A percentile compares a stretch with the other conserved stretches of the same genome.
These are phyloP conservation scores for Ascochyta pisi DNA, from an alignment of 2,329 filamentous ascomycete genomes.

Conservation along the genomic window DNA sequence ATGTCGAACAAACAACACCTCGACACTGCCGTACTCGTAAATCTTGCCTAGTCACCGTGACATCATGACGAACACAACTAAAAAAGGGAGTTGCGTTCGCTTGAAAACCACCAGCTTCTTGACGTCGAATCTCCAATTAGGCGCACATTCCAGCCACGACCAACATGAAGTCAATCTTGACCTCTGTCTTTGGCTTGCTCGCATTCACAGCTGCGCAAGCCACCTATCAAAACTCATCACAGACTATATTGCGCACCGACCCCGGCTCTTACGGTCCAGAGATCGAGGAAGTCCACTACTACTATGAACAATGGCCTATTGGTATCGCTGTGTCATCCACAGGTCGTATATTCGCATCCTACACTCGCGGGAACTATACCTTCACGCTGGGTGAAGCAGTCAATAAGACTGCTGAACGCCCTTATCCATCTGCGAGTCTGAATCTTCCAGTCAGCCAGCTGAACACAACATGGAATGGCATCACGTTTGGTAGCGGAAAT, in stretches of 20 bases:
- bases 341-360: constrained; percentile 59
- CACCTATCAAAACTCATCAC: constrained; percentile 29
- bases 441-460: constrained; percentile 57
- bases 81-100: background rate
- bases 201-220: constrained; percentile 7
- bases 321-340: constrained; percentile 58
- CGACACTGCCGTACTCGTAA: background rate
- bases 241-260: constrained; percentile 52
- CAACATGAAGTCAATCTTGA: constrained; percentile 2
- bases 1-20: background rate
- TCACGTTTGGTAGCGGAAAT: constrained; percentile 55
- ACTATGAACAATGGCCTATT: constrained; percentile 57
- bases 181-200: background rate
- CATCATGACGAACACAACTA: background rate
- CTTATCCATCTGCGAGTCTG: constrained; percentile 53
- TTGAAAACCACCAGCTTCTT: background rate
- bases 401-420: constrained; percentile 56
- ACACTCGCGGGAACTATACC: constrained; percentile 55
- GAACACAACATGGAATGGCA: constrained; percentile 52
- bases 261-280: constrained; percentile 57
- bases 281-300: constrained; percentile 57
- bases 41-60: background rate
- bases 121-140: background rate
- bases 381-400: constrained; percentile 58
- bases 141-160: too few relatives aligned